phyloP scores from a whole-genome alignment of 2,329 filamentous ascomycete genomes.

The Epichloe baconii region DNA sequence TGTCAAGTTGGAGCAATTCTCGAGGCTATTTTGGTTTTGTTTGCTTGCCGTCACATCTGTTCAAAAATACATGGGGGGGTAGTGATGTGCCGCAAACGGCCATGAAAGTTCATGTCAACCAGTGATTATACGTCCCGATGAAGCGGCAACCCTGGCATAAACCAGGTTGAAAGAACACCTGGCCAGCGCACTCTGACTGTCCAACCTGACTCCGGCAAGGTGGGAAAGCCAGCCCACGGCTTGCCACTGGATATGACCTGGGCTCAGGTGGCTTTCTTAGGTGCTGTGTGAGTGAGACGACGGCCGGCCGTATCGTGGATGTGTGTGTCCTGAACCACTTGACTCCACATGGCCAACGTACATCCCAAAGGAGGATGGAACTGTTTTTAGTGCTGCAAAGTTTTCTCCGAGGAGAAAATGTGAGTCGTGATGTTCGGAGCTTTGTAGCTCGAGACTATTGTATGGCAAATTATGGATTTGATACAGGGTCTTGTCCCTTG shows the following conservation, averaged over 20 bases:
- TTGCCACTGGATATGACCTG: background rate
- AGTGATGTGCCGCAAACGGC: constrained; percentile 3
- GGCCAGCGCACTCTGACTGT: background rate
- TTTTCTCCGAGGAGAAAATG: constrained; percentile 3
- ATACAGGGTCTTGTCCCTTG: background rate
- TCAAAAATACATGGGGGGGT: background rate
- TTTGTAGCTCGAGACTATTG: background rate
- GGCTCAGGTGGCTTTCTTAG: background rate
- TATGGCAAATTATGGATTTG: background rate
- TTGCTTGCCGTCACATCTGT: background rate
- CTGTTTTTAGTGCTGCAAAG: background rate
- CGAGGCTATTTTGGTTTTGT: constrained; percentile 3
- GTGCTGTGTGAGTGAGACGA: background rate
- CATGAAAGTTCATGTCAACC: background rate
- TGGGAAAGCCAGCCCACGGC: background rate
- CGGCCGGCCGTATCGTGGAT: background rate
- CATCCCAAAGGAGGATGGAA: background rate
- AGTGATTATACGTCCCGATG: constrained; percentile 4
- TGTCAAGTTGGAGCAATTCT: background rate
- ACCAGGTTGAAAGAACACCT: background rate
- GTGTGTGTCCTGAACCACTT: background rate
- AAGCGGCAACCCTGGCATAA: constrained; percentile 4
- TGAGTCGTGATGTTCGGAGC: background rate
- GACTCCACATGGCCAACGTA: background rate
- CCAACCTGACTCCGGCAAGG: background rate